Conservation (phyloP, 192 early-diverging fungal genomes). For the Coemansia sp. region DNA sequence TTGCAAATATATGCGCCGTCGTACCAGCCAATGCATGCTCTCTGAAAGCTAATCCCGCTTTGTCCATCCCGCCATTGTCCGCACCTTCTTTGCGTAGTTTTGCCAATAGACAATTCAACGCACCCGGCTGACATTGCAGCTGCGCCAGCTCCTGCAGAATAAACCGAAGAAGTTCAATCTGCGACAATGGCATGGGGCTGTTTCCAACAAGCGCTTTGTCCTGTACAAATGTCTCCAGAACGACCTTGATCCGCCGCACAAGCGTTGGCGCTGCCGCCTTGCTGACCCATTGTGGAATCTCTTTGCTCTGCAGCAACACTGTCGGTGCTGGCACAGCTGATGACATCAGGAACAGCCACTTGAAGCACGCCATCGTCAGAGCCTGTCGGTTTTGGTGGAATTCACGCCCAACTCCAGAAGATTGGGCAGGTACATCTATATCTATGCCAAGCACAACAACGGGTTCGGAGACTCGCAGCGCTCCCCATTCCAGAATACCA, state of each 20-base stretch:
- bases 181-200: slow-evolving; percentile 32
- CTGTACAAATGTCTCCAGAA: slow-evolving; percentile 22
- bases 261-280: slow-evolving; percentile 26
- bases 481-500: slow-evolving; percentile 28
- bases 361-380: slow-evolving; percentile 32
- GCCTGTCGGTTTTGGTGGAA: slow-evolving; percentile 14
- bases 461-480: slow-evolving; percentile 22
- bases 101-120: slow-evolving; percentile 14
- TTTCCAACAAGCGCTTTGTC: slow-evolving; percentile 31
- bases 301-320: background rate
- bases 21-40: slow-evolving; percentile 3
- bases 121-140: slow-evolving; percentile 19
- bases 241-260: slow-evolving; percentile 28
- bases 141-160: slow-evolving; percentile 33
- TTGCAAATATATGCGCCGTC: slow-evolving; percentile 30
- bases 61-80: background rate
- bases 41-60: background rate
- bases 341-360: slow-evolving; percentile 42
- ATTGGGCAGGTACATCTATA: background rate
- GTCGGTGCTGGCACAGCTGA: background rate
- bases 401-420: background rate
- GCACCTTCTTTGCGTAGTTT: background rate
- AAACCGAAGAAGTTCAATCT: slow-evolving; percentile 21
- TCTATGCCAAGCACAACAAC: slow-evolving; percentile 22
- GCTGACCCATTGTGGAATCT: slow-evolving; percentile 35